phyloP scores from a whole-genome alignment of 352 stramenopile genomes.

The Phytophthora niederhauseri region DNA sequence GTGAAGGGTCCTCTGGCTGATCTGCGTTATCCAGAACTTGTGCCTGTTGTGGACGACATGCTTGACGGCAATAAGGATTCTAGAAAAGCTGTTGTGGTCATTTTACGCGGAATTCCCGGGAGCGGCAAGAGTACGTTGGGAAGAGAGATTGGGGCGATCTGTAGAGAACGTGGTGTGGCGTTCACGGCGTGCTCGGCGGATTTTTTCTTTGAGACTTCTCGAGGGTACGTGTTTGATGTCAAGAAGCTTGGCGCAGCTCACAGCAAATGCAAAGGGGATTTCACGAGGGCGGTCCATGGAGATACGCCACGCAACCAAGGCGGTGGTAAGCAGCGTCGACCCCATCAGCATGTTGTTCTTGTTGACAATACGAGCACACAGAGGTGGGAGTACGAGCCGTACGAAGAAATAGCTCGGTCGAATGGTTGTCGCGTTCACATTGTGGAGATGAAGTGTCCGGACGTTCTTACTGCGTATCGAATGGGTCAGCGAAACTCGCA shows the following conservation, averaged over 20 bases:
- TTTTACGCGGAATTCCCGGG: constrained; percentile 72
- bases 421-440: constrained; percentile 37
- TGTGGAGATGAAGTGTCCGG: constrained; percentile 62
- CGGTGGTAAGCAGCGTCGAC: background rate
- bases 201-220: constrained; percentile 62
- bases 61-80: constrained; percentile 30
- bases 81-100: constrained; percentile 47
- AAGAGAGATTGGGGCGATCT: constrained; percentile 49
- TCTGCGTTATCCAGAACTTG: constrained; percentile 42
- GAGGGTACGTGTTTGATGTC: constrained; percentile 70
- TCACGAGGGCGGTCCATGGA: constrained; percentile 39
- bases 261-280: constrained; percentile 47
- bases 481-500: constrained; percentile 76
- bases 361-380: constrained; percentile 82
- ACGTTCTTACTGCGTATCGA: constrained; percentile 50
- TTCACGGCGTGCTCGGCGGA: constrained; percentile 66
- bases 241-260: constrained; percentile 57
- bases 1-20: background rate
- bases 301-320: constrained; percentile 5
- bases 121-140: constrained; percentile 74
- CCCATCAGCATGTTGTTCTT: constrained; percentile 47
- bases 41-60: constrained; percentile 45
- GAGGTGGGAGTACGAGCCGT: constrained; percentile 69
- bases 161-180: constrained; percentile 23
- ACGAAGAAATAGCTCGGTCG: constrained; percentile 44